Base-by-base conservation (phyloP, 1,284 basidiomycete species). In the Ustilago curta region DNA sequence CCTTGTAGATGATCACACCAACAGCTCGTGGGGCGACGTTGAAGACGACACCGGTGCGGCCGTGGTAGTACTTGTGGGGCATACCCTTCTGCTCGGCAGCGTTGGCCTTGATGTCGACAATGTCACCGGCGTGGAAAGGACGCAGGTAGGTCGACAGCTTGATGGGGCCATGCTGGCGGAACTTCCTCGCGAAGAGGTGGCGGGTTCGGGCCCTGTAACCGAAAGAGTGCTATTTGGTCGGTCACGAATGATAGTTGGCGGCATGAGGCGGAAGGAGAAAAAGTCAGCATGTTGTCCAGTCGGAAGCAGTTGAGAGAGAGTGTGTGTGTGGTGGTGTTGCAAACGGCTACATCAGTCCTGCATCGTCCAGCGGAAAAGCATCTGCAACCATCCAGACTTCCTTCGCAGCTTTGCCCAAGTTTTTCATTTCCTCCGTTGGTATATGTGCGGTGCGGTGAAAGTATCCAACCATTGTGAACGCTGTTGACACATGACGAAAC, bases 21-120 rank as follows among this genome's bases (percentile, higher is more conserved):
- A 99, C 95, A 64, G 94, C 92, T 67, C 91, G 90, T 70, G 93
- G 93, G 59, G 96, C 94, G 77, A 99, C 95, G 88, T 98, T 98
- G 91, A 97, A 99, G 77, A 99, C 89, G 84, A 99, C 96, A 80
- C 97, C 96, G 77, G 96, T 99, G 76, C 93, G 93, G 83, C 93
- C 94, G 82, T 63, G 69, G 82, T 84, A 84, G 78, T 83, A 84
- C 88, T 98, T 98, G 90, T 97, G 95, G 86, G 96, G 95, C 94
- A 99, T 97, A 87, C 96, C 96, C 92, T 96, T 97, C 90, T 99
- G 97, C 88, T 97, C 93, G 57, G 95, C 93, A 73, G 95, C 91
- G 87, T 99, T 98, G 83, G 96, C 96, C 89, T 97, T 97, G 90
- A 99, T 99, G 89, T 99, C 96, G 83, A 99, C 96, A 85, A 99